These are phyloP conservation scores for Rhynchospora tenuis DNA, from an alignment of 176 grass and related monocot genomes.

Conservation along the genomic window DNA sequence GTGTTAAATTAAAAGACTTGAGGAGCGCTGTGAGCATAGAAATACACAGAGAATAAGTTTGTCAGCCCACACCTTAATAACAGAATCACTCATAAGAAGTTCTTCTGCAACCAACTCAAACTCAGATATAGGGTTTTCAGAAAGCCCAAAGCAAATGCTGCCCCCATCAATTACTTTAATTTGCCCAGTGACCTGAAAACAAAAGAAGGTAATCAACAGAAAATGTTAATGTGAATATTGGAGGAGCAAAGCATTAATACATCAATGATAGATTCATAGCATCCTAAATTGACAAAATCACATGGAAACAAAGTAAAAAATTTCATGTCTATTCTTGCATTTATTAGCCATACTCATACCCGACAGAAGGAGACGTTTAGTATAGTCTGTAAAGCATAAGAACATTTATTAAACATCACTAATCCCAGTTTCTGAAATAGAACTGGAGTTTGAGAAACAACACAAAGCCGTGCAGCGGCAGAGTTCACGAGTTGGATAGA, in stretches of 20 bases:
- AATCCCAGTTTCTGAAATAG: not conserved
- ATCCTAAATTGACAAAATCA: not conserved
- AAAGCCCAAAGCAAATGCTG: conserved; percentile 94
- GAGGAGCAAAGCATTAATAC: not conserved
- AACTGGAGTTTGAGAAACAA: not conserved
- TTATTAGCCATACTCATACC: not conserved
- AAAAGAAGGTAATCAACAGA: not conserved
- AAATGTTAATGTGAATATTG: conserved; percentile 12
- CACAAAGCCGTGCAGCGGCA: not conserved
- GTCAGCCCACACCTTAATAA: conserved; percentile 72
- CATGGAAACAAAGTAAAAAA: not conserved
- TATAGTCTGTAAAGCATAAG: not conserved
- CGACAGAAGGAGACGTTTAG: not conserved
- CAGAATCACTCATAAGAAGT: conserved; percentile 95
- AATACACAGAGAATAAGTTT: not conserved
- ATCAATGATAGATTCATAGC: not conserved
- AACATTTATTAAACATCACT: not conserved
- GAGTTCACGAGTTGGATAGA: not conserved
- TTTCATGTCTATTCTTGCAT: not conserved
- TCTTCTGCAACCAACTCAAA: conserved; percentile 99
- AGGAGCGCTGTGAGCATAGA: not conserved
- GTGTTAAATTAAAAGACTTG: not conserved
- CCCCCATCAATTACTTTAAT: conserved; percentile 81
- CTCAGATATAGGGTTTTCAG: conserved; percentile 94
- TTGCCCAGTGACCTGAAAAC: conserved; percentile 89